These are phyloP conservation scores for Solanum paucissectum DNA, from an alignment of 257 asterid genomes.

Conservation along the genomic window DNA sequence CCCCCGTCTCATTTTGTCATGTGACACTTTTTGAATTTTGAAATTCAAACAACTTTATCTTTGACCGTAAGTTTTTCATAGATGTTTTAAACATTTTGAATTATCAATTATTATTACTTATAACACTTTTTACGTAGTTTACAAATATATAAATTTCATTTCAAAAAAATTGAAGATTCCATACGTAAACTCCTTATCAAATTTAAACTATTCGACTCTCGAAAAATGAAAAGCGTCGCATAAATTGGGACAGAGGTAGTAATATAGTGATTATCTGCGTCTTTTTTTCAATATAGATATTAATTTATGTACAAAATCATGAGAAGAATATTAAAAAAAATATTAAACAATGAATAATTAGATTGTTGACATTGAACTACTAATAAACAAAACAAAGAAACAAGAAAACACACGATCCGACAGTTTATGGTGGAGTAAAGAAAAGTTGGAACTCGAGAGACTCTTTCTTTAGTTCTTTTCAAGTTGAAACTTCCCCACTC, in stretches of 20 bases:
- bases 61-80: too few relatives aligned
- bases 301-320: not conserved
- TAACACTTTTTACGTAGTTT: not conserved
- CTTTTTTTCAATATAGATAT: constrained; percentile 7
- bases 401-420: constrained; percentile 31
- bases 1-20: not conserved
- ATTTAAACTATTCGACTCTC: too few relatives aligned
- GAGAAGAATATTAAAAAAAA: not conserved
- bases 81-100: too few relatives aligned
- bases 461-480: constrained; percentile 5
- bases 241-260: too few relatives aligned
- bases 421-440: constrained; percentile 48
- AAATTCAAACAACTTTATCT: not conserved
- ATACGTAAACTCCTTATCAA: not conserved
- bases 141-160: not conserved
- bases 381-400: not conserved
- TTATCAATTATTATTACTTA: not conserved
- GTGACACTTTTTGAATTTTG: not conserved
- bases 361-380: constrained; percentile 22
- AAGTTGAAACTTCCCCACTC: not conserved
- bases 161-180: too few relatives aligned
- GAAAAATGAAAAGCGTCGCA: not conserved
- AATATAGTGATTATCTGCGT: constrained; percentile 1
- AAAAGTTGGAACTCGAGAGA: constrained; percentile 38
- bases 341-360: not conserved